Evolutionary conservation across 139 green algal species (phyloP).

Genomic region (Nannochloris sp.): DNA sequence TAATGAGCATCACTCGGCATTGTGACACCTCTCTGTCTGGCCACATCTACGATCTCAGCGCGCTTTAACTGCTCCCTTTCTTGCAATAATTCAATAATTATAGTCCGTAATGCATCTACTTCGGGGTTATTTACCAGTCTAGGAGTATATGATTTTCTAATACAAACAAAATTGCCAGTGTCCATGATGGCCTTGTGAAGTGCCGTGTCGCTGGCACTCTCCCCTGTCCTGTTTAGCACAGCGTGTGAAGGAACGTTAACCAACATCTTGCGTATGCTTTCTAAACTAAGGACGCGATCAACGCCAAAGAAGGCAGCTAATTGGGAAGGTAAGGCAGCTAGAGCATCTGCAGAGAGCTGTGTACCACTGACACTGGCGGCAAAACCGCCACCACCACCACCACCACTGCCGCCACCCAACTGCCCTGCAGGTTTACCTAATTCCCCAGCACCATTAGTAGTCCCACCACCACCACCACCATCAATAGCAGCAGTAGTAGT

Average conservation of each 20-base stretch:
- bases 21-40: slow-evolving; percentile 16
- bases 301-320: slow-evolving; percentile 3
- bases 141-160: slow-evolving; percentile 16
- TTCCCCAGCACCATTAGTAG: neutral
- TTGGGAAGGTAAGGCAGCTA: neutral
- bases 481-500: neutral
- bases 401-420: no score
- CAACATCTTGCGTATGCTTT: slow-evolving; percentile 13
- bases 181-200: slow-evolving; percentile 14
- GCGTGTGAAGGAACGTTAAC: neutral
- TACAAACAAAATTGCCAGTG: neutral
- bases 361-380: neutral
- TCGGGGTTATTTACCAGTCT: slow-evolving; percentile 2
- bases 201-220: neutral
- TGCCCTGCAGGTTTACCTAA: neutral
- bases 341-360: neutral
- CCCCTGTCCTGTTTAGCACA: neutral
- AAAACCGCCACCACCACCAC: no score
- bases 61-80: slow-evolving; percentile 28
- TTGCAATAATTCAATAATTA: slow-evolving; percentile 18
- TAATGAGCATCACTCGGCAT: slow-evolving; percentile 18
- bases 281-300: neutral
- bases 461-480: neutral
- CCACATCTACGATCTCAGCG: slow-evolving; percentile 34
- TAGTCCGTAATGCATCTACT: slow-evolving; percentile 27